Percentiles rank a stretch among this genome's conserved stretches.
phyloP scores from a whole-genome alignment of 257 asterid genomes.

The Nicotiana otophora region DNA sequence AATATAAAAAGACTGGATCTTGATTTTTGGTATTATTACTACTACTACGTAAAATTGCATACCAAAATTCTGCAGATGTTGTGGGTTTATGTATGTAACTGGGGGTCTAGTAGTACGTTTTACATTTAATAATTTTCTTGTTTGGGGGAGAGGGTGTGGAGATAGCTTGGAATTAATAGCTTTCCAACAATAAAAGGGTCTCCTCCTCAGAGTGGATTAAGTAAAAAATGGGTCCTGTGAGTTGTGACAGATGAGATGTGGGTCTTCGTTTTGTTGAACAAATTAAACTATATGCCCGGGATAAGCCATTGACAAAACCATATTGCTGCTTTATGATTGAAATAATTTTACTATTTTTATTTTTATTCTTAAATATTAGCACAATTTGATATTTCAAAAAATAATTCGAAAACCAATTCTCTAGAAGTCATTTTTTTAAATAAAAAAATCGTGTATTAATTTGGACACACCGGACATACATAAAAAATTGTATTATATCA shows the following conservation, averaged over 20 bases:
- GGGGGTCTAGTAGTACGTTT: neutral
- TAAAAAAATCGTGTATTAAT: neutral
- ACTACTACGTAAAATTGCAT: neutral
- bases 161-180: slow-evolving; percentile 3
- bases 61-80: neutral
- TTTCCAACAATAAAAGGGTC: neutral
- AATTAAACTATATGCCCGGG: neutral
- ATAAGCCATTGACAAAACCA: neutral
- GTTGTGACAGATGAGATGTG: neutral
- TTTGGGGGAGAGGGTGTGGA: neutral
- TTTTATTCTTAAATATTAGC: neutral
- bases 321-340: neutral
- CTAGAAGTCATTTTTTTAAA: neutral
- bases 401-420: neutral
- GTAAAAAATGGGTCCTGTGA: neutral
- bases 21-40: neutral
- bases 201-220: neutral
- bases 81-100: neutral
- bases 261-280: neutral
- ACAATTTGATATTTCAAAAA: neutral
- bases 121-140: neutral
- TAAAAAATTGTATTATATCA: neutral
- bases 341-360: neutral
- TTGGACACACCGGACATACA: neutral
- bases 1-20: neutral